phyloP scores from a whole-genome alignment of 805 yeast species.

The Cyberlindnera euphorbiiphila region DNA sequence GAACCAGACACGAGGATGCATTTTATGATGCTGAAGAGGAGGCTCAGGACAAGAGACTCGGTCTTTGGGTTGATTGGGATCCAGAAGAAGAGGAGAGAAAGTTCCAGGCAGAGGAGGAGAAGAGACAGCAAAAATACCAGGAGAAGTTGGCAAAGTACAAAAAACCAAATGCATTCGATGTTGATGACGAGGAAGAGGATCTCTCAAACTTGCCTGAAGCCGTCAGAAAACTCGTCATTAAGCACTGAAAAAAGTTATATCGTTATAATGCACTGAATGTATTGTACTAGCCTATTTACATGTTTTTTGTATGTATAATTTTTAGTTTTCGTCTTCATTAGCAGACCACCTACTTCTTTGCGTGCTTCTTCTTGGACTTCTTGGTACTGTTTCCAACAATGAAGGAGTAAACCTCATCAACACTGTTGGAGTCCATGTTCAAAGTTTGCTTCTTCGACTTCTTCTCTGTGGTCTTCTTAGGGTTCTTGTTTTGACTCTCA shows the following conservation, averaged over 20 bases:
- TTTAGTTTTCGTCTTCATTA: background rate
- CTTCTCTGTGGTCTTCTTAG: constrained; percentile 34
- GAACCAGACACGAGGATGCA: constrained; percentile 50
- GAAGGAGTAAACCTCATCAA: constrained; percentile 12
- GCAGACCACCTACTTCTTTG: too few species aligned
- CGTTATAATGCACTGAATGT: background rate
- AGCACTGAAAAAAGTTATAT: constrained; percentile 4
- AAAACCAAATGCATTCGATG: constrained; percentile 25
- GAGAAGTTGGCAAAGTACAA: constrained; percentile 21
- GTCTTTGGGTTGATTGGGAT: constrained; percentile 65
- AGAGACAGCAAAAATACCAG: constrained; percentile 26
- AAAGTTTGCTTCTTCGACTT: constrained; percentile 28
- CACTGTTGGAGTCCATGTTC: constrained; percentile 15
- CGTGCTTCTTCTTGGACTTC: constrained; percentile 6
- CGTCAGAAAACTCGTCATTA: constrained; percentile 26
- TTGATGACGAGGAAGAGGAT: constrained; percentile 27
- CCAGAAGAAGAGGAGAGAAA: constrained; percentile 37
- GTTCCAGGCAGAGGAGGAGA: constrained; percentile 22
- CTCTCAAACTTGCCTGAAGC: constrained; percentile 26
- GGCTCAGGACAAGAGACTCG: constrained; percentile 53
- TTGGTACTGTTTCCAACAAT: constrained; percentile 19
- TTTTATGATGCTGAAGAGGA: constrained; percentile 57
- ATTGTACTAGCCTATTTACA: constrained; percentile 2
- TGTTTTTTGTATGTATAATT: background rate
- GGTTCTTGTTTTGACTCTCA: constrained; percentile 2